A percentile compares a stretch with the other conserved stretches of the same genome.
phyloP scores from a whole-genome alignment of 106 monocot species.

The Dioscorea zingiberensis region DNA sequence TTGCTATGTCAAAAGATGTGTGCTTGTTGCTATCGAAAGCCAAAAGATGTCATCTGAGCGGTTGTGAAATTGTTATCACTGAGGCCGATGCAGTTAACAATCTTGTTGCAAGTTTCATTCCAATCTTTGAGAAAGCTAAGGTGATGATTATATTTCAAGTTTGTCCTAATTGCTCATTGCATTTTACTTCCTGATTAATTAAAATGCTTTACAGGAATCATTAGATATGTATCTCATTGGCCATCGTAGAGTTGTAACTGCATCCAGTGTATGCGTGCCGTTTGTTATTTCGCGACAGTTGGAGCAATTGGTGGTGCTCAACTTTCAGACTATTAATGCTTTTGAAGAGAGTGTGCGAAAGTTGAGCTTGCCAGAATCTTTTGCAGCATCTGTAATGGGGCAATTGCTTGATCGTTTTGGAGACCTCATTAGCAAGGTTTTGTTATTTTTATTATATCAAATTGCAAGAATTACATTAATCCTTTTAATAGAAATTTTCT shows the following conservation, averaged over 20 bases:
- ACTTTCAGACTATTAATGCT: conserved; percentile 29
- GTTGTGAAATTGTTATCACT: conserved; percentile 25
- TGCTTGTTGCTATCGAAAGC: conserved; percentile 36
- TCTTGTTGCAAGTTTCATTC: conserved; percentile 34
- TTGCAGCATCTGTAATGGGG: conserved; percentile 30
- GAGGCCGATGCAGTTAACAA: conserved; percentile 21
- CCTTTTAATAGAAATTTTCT: no score
- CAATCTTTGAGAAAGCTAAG: conserved; percentile 57
- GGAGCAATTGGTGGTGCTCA: conserved; percentile 37
- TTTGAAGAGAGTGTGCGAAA: conserved; percentile 35
- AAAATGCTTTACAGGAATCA: conserved; percentile 42
- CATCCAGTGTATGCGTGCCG: conserved; percentile 13
- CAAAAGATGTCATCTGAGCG: conserved; percentile 38
- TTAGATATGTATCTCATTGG: conserved; percentile 58
- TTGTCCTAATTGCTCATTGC: background rate
- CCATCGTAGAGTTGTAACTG: conserved; percentile 10
- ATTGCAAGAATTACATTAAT: no score
- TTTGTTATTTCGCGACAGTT: conserved; percentile 48
- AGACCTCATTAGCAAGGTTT: conserved; percentile 17
- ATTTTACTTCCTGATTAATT: conserved; percentile 3
- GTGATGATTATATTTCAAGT: conserved; percentile 17
- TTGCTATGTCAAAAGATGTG: conserved; percentile 51
- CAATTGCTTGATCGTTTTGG: conserved; percentile 45
- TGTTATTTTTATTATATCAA: no score
- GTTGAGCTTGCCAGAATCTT: conserved; percentile 9